Conservation (phyloP, 2,329 filamentous ascomycete genomes). For the Pestalotiopsis sp. region DNA sequence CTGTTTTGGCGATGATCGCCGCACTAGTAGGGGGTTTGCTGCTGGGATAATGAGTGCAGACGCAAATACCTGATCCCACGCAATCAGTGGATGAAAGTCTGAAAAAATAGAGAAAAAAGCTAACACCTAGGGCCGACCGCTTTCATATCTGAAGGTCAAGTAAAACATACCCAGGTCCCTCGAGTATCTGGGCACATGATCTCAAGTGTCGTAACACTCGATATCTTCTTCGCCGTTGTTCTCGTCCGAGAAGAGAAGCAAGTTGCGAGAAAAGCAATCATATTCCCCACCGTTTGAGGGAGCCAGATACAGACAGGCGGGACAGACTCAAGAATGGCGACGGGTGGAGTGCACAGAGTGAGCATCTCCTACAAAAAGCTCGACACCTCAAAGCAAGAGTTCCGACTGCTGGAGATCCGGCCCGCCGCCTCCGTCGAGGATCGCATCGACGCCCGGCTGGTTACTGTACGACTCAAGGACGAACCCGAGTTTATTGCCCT, state of each 20-base stretch:
- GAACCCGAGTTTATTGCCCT: constrained; percentile 15
- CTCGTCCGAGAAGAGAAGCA: background rate
- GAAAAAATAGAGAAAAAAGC: background rate
- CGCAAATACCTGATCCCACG: background rate
- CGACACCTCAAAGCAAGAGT: constrained; percentile 8
- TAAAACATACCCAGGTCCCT: background rate
- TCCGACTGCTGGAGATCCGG: constrained; percentile 14
- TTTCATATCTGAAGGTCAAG: background rate
- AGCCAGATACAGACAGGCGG: background rate
- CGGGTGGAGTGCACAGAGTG: background rate
- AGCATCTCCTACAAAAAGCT: constrained; percentile 12
- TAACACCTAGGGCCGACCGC: background rate
- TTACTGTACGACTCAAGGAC: constrained; percentile 7
- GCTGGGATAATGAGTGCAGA: background rate
- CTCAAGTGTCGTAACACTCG: background rate
- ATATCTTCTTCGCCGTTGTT: background rate
- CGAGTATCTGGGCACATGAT: background rate
- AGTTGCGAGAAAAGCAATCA: background rate
- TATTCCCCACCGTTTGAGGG: background rate
- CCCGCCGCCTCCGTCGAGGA: constrained; percentile 9
- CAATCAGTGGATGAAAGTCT: background rate
- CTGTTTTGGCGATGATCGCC: background rate
- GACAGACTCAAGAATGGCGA: background rate
- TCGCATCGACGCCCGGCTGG: constrained; percentile 11
- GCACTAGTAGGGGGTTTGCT: background rate